A percentile compares a stretch with the other conserved stretches of the same genome.
Evolutionary conservation across 140 eudicot genomes (phyloP).

Genomic region (Bidens hawaiensis): DNA sequence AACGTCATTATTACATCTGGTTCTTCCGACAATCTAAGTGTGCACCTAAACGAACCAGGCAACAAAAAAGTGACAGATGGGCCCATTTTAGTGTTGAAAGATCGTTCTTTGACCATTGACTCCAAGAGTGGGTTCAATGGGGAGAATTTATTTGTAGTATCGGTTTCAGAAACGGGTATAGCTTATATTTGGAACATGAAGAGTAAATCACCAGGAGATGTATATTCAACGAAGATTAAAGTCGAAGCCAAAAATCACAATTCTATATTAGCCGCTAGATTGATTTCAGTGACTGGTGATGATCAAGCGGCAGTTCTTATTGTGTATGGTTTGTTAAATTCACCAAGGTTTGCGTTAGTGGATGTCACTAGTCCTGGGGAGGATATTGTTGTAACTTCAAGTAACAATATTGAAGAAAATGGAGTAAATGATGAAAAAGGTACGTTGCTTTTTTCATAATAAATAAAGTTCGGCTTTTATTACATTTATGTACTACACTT

Average conservation of each 20-base stretch:
- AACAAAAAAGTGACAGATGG: conserved; percentile 28
- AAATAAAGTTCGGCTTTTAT: not conserved
- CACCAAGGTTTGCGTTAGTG: conserved; percentile 35
- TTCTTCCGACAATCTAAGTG: conserved; percentile 34
- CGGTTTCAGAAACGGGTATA: conserved; percentile 47
- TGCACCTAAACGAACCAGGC: conserved; percentile 31
- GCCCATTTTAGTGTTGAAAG: conserved; percentile 43
- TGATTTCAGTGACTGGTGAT: conserved; percentile 25
- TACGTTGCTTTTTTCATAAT: not conserved
- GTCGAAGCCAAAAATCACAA: conserved; percentile 24
- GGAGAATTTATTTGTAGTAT: conserved; percentile 39
- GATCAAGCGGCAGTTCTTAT: conserved; percentile 22
- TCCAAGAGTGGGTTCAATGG: conserved; percentile 37
- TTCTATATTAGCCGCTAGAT: conserved; percentile 44
- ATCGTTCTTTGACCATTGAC: conserved; percentile 38
- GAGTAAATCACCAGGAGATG: conserved; percentile 25
- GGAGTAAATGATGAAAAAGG: conserved; percentile 21
- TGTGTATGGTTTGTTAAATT: conserved; percentile 37
- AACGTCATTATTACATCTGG: conserved; percentile 40
- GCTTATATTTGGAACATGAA: conserved; percentile 50
- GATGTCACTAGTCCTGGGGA: conserved; percentile 42
- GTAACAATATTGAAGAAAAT: conserved; percentile 23
- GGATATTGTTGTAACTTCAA: conserved; percentile 38
- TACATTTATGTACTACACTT: not conserved
- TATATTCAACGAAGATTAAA: conserved; percentile 41